phyloP scores from a whole-genome alignment of 208 protist genomes.

The Wallacemonas sp. region DNA sequence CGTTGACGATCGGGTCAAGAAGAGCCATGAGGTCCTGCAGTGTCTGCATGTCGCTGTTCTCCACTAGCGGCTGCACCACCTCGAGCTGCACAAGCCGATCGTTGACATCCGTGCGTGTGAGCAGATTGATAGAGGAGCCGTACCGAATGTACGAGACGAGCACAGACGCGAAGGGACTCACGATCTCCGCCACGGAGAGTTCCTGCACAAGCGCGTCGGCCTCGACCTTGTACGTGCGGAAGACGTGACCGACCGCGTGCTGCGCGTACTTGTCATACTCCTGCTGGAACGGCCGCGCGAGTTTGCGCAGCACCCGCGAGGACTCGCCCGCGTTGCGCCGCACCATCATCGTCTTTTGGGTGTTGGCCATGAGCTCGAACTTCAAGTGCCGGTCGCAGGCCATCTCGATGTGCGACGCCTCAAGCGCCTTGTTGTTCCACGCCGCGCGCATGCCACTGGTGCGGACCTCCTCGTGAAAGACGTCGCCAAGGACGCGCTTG shows the following conservation, averaged over 20 bases:
- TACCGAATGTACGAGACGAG: constrained; percentile 80
- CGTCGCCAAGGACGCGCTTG: constrained; percentile 75
- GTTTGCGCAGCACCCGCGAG: constrained; percentile 59
- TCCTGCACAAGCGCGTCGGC: constrained; percentile 65
- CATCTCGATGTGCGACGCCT: constrained; percentile 89
- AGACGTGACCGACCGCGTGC: constrained; percentile 74
- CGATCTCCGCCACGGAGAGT: constrained; percentile 54
- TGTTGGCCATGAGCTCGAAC: constrained; percentile 82
- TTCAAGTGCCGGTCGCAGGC: constrained; percentile 72
- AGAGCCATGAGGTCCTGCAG: constrained; percentile 69
- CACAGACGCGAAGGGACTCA: constrained; percentile 76
- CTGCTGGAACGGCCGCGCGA: constrained; percentile 80
- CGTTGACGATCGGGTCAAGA: constrained; percentile 64
- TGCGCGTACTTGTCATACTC: constrained; percentile 63
- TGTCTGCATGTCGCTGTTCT: constrained; percentile 53
- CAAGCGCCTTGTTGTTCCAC: constrained; percentile 88
- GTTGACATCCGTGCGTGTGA: constrained; percentile 74
- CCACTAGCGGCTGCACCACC: constrained; percentile 58
- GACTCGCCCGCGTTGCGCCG: constrained; percentile 66
- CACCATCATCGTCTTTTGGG: constrained; percentile 79
- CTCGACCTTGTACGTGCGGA: constrained; percentile 73
- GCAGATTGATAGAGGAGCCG: constrained; percentile 50
- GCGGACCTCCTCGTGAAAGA: constrained; percentile 83
- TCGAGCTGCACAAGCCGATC: constrained; percentile 58
- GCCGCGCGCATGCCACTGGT: constrained; percentile 75